Conservation (phyloP, 306 rosid genomes). For the Cicer yamashitae region DNA sequence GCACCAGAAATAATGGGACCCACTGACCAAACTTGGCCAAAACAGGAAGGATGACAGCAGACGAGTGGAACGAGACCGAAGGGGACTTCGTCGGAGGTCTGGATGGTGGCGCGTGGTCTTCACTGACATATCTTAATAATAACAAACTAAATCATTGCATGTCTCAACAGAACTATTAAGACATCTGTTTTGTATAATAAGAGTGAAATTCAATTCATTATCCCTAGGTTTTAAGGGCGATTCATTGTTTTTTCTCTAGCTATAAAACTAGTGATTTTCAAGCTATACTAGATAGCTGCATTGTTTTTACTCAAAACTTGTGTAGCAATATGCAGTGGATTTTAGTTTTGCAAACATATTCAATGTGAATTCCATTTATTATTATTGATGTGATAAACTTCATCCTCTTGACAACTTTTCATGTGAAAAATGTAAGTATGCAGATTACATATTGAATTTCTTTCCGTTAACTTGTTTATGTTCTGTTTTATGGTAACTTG, state of each 20-base stretch:
- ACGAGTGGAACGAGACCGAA: no score
- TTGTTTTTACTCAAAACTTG: background rate
- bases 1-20: no score
- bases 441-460: conserved; percentile 3
- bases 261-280: background rate
- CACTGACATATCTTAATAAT: no score
- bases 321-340: background rate
- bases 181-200: conserved; percentile 3
- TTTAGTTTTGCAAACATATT: background rate
- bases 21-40: no score
- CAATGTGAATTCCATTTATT: conserved; percentile 1
- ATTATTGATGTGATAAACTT: background rate
- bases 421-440: conserved; percentile 8
- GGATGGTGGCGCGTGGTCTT: no score
- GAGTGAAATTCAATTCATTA: conserved; percentile 34
- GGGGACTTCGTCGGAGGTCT: no score
- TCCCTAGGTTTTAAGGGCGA: conserved; percentile 14
- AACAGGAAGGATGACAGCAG: no score
- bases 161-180: no score
- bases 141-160: no score
- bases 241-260: background rate
- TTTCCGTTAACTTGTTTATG: conserved; percentile 31
- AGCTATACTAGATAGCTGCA: background rate
- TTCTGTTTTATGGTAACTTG: conserved; percentile 36
- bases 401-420: conserved; percentile 20